Evolutionary conservation across 495 filamentous ascomycete species (phyloP).

Genomic region (Tuber aestivum): DNA sequence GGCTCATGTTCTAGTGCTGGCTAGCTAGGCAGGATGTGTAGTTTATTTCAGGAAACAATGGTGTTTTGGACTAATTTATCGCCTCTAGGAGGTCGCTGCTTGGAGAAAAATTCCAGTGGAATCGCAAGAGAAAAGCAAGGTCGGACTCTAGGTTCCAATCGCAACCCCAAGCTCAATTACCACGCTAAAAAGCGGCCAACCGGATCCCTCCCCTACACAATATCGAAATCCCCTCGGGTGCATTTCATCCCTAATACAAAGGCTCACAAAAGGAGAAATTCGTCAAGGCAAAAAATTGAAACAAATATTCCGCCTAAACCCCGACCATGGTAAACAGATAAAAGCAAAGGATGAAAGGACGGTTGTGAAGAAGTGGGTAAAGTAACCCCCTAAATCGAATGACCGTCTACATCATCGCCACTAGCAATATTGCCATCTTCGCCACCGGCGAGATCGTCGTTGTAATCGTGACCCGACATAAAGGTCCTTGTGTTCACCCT

Average conservation of each 20-base stretch:
- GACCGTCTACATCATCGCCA: background rate
- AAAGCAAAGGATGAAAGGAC: background rate
- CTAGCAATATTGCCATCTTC: background rate
- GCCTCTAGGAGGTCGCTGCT: background rate
- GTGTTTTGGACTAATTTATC: background rate
- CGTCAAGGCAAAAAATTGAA: background rate
- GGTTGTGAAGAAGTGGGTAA: background rate
- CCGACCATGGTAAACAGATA: background rate
- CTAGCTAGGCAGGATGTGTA: background rate
- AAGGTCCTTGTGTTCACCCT: background rate
- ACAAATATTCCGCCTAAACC: background rate
- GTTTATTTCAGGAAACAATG: background rate
- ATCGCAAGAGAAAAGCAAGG: background rate
- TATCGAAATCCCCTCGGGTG: background rate
- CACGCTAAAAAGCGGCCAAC: background rate
- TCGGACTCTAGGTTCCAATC: background rate
- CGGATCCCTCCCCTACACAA: background rate
- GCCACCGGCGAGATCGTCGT: background rate
- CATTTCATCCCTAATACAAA: background rate
- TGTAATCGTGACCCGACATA: conserved; percentile 1
- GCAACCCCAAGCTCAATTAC: background rate
- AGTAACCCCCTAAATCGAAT: background rate
- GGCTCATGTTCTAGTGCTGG: background rate
- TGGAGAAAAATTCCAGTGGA: background rate
- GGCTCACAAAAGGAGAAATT: background rate